Evolutionary conservation across 2,329 filamentous ascomycete species (phyloP), one percentile per base, ranked within the genome.

Genomic region (Coniochaeta hoffmannii): DNA sequence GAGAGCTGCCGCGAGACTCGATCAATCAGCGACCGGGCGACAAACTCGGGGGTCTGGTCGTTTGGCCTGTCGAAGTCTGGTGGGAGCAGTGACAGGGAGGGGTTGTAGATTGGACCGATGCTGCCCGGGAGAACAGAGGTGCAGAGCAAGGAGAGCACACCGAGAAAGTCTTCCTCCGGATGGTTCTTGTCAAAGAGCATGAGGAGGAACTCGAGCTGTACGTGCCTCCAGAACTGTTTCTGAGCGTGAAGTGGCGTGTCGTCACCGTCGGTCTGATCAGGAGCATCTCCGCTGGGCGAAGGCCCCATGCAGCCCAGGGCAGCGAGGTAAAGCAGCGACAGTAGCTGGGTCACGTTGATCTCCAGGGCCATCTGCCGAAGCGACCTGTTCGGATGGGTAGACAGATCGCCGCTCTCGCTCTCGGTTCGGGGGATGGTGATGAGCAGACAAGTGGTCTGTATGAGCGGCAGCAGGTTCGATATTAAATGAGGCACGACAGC

Each of bases 121-220:
- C 82, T 86, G 1, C 76, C 71, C 0, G 79, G 71, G 1, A 88
- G 75, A 0, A 82, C 78, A 5, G 88, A 90, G 0, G 86, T 88
- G 34, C 79, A 77, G 1, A 94, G 71, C 50, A 92, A 76, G 26
- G 79, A 76, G 9, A 92, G 72, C 73, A 86, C 86, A 28, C 78
- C 74, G 1, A 81, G 71, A 54, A 89, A 85, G 52, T 90, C 84
- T 1, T 74, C 68, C 0, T 83, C 71, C 1, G 81, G 80, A 58
- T 91, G 87, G 55, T 84, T 85, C 30, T 81, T 81, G 57, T 81
- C 85, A 1, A 93, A 76, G 62, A 89, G 79, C 55, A 88, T 73
- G 12, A 89, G 70, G 10, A 87, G 79, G 59, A 88, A 85, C 46
- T 88, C 81, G 24, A 83, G 78, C 3, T 85, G 80, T 58, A 91